phyloP scores from a whole-genome alignment of 257 asterid genomes.

The Plantago major region DNA sequence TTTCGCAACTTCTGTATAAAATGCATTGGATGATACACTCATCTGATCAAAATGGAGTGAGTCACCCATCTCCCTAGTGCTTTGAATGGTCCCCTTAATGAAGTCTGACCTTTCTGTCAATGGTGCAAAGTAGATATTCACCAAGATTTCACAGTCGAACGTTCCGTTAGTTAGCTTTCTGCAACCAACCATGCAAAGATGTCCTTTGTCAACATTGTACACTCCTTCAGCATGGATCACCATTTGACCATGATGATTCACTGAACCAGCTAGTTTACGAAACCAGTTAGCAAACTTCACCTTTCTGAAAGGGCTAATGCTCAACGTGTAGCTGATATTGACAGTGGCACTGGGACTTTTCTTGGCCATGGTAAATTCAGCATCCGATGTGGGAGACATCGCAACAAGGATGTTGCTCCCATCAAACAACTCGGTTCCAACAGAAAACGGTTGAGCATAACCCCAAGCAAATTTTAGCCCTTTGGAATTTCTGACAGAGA shows the following conservation, averaged over 20 bases:
- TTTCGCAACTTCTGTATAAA: slow-evolving; percentile 18
- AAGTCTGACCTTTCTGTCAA: slow-evolving; percentile 17
- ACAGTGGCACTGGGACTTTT: slow-evolving; percentile 1
- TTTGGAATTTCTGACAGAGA: slow-evolving; percentile 25
- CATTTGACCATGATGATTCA: background rate
- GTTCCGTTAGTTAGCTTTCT: slow-evolving; percentile 24
- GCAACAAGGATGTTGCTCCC: background rate
- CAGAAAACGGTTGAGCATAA: slow-evolving; percentile 35
- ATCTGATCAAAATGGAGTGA: slow-evolving; percentile 42
- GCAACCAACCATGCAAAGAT: slow-evolving; percentile 76
- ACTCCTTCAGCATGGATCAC: slow-evolving; percentile 58
- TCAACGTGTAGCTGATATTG: slow-evolving; percentile 51
- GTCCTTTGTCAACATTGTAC: slow-evolving; percentile 43
- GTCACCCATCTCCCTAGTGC: slow-evolving; percentile 38
- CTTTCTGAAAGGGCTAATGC: slow-evolving; percentile 4
- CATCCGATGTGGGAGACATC: slow-evolving; percentile 4
- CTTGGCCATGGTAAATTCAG: background rate
- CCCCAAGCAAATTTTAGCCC: slow-evolving; percentile 41
- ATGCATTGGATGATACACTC: slow-evolving; percentile 26
- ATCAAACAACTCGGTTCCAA: slow-evolving; percentile 29
- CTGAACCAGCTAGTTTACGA: slow-evolving; percentile 17
- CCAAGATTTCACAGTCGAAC: slow-evolving; percentile 50
- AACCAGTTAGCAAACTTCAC: background rate
- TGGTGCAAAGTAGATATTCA: slow-evolving; percentile 36
- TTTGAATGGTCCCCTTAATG: slow-evolving; percentile 40